phyloP scores from a whole-genome alignment of 495 filamentous ascomycete species.

The Penicillium antarcticum region DNA sequence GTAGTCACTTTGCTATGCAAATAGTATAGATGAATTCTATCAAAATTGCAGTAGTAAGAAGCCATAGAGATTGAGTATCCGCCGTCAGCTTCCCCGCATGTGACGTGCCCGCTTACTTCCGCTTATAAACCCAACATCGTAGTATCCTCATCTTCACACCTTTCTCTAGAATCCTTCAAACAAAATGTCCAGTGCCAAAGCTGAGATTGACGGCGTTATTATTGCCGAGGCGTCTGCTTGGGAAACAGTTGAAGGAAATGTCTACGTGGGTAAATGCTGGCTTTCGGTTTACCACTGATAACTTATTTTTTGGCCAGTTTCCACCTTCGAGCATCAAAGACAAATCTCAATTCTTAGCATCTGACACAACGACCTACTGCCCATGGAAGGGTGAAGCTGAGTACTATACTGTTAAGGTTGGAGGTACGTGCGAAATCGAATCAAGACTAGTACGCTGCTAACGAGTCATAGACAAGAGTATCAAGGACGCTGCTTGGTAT shows the following conservation, averaged over 20 bases:
- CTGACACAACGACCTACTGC: conserved; percentile 53
- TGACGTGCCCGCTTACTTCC: too few species aligned
- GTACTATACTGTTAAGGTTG: conserved; percentile 62
- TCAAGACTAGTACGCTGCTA: background rate
- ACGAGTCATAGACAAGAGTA: conserved; percentile 43
- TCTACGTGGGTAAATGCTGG: conserved; percentile 46
- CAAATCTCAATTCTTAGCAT: conserved; percentile 42
- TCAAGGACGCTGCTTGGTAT: conserved; percentile 65
- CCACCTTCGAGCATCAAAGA: conserved; percentile 36
- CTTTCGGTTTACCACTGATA: background rate
- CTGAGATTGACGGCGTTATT: conserved; percentile 53
- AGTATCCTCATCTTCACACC: too few species aligned
- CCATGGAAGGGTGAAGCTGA: conserved; percentile 68
- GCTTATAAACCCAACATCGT: too few species aligned
- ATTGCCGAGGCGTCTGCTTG: conserved; percentile 61
- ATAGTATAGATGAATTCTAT: too few species aligned
- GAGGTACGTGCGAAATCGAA: conserved; percentile 36
- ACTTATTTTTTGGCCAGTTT: conserved; percentile 27
- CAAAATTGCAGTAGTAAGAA: too few species aligned
- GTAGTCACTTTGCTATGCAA: too few species aligned
- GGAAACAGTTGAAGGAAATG: conserved; percentile 68
- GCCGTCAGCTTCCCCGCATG: too few species aligned
- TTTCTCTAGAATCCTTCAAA: background rate
- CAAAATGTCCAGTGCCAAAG: conserved; percentile 51
- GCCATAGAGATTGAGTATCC: too few species aligned